Base-by-base conservation (phyloP, 768 basidiomycete genomes). In the Pleurotus cornucopiae region DNA sequence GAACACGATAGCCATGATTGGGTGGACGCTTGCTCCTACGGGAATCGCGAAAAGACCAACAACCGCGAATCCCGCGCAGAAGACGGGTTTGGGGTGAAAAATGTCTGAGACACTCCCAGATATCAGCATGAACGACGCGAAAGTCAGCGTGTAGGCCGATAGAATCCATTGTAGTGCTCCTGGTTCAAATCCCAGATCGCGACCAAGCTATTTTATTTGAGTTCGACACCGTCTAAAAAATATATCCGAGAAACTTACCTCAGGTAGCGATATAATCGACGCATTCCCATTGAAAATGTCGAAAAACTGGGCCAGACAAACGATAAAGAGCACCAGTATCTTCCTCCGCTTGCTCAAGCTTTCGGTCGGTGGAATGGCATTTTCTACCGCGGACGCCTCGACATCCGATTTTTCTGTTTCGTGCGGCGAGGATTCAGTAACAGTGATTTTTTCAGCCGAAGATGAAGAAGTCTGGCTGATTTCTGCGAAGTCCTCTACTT, bases 131-230 rank as follows among this genome's bases (percentile, higher is more conserved):
- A 78, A 71, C 1, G 78, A 68, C 9, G 79, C 73, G 62, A 78
- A 80, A 1, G 68, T 72, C 13, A 71, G 57, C 38, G 76, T 68
- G 58, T 72, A 78, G 11, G 74, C 76, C 43, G 73, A 71, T 21
- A 76, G 61, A 3, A 78, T 55, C 78, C 79, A 80, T 26, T 26
- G 30, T 6, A 51, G 30, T 5, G n/a, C 49, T 6, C n/a, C 49
- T 13, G 49, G 49, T 16, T 16, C 14, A 16, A 51, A 26, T 9
- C 37, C n/a, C 1, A 51, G 34, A 37, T 51, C 49, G n/a, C 37
- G 23, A 1, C 49, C 49, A 30, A 51, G 25, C 49, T 51, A 38
- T 44, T 44, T n/a, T 44, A 44, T 16, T 3, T 16, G 11, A 44
- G 41, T 6, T 44, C 1, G 20, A 13, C 20, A 13, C 20, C 6